Conservation (phyloP, 192 early-diverging fungal species). For the Dissophora ornata region DNA sequence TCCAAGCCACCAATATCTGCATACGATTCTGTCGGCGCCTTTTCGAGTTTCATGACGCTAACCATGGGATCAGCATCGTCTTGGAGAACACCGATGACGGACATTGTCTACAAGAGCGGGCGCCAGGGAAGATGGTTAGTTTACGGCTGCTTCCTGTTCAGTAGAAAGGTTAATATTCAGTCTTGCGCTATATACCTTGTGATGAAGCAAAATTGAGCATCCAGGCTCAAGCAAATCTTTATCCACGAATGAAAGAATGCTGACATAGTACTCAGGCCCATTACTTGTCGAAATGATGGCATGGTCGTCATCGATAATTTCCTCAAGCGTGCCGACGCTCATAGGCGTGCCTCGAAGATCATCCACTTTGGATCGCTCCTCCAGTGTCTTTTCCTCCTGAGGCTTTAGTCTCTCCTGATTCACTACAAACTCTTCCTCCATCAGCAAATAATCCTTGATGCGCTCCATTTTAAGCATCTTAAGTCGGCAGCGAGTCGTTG, state of each 20-base stretch:
- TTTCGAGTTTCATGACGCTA: conserved; percentile 99
- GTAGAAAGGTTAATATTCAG: no score
- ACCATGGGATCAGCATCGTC: conserved; percentile 99
- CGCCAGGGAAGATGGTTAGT: no score
- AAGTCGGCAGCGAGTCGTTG: conserved; percentile 95
- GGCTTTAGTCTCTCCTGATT: conserved; percentile 99
- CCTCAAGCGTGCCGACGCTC: conserved; percentile 95
- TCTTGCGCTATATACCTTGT: conserved; percentile 79
- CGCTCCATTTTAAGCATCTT: conserved; percentile 98
- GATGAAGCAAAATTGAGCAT: conserved; percentile 94
- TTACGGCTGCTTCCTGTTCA: no score
- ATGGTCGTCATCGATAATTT: conserved; percentile 99
- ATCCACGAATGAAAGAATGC: conserved; percentile 98
- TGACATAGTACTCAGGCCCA: conserved; percentile 97
- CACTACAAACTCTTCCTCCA: conserved; percentile 99
- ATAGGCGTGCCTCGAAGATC: conserved; percentile 97
- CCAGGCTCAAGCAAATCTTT: conserved; percentile 98
- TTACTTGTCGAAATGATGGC: conserved; percentile 94
- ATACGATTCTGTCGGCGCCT: conserved; percentile 98
- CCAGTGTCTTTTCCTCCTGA: conserved; percentile 92
- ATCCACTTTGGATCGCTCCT: conserved; percentile 95
- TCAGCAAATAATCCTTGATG: conserved; percentile 97
- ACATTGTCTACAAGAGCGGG: conserved; percentile 72
- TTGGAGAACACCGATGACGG: conserved; percentile 93
- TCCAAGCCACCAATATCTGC: conserved; percentile 98